Evolutionary conservation across 345 rosid species (phyloP).

Genomic region (Eutrema yunnanense): DNA sequence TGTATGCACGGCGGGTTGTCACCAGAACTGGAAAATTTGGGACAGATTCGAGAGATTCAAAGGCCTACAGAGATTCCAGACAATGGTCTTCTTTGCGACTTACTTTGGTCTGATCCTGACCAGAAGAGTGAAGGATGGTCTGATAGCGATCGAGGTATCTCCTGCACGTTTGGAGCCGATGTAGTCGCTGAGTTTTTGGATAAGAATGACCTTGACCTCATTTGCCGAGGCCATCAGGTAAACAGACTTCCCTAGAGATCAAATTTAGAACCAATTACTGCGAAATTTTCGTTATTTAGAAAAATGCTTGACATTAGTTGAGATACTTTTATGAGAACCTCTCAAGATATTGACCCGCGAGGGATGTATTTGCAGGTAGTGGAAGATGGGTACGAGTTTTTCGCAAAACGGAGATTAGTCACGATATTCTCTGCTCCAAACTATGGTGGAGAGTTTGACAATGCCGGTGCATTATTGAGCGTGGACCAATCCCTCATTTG

Average conservation of each 20-base stretch:
- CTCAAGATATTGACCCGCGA: background rate
- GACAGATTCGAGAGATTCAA: conserved; percentile 67
- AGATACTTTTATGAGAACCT: background rate
- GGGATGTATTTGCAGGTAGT: conserved; percentile 58
- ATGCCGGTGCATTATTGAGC: conserved; percentile 84
- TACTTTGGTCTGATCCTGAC: conserved; percentile 98
- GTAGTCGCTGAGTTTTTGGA: conserved; percentile 76
- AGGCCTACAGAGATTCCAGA: conserved; percentile 96
- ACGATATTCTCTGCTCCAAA: conserved; percentile 98
- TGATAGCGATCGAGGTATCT: conserved; percentile 87
- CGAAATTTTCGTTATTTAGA: background rate
- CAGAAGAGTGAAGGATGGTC: conserved; percentile 65
- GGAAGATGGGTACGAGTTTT: conserved; percentile 97
- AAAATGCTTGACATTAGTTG: background rate
- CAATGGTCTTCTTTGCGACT: conserved; percentile 85
- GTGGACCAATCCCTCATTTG: conserved; percentile 75
- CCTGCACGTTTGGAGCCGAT: conserved; percentile 89
- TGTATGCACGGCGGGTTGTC: conserved; percentile 99
- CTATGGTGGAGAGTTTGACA: conserved; percentile 99
- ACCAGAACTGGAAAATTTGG: conserved; percentile 62
- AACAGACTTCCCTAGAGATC: background rate
- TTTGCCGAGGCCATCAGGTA: conserved; percentile 99
- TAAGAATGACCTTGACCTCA: conserved; percentile 89
- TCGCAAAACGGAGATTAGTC: conserved; percentile 78
- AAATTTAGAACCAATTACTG: background rate